These are phyloP conservation scores for Musa schizocarpa DNA, from an alignment of 176 grass and related monocot species.

Conservation along the genomic window DNA sequence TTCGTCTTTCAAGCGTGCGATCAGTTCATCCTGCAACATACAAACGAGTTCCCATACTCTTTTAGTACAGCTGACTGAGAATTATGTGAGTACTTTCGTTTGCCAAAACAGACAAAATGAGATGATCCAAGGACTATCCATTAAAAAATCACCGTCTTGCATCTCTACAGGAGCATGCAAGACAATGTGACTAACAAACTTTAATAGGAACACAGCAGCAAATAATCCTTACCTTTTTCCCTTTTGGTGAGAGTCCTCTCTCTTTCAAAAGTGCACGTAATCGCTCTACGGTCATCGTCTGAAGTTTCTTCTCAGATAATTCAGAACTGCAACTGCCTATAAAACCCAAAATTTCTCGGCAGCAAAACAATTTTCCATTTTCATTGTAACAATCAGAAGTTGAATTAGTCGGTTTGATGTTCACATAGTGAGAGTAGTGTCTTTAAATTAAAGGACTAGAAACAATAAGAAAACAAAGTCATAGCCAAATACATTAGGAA, in stretches of 20 bases:
- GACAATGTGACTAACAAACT: not conserved
- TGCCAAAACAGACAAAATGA: not conserved
- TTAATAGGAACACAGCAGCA: not conserved
- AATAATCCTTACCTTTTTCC: constrained; percentile 57
- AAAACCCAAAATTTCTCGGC: constrained; percentile 1
- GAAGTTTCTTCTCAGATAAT: constrained; percentile 56
- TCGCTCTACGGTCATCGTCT: constrained; percentile 70
- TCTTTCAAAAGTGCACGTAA: constrained; percentile 68
- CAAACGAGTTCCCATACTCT: not conserved
- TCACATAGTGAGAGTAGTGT: no score
- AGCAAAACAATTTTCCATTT: not conserved
- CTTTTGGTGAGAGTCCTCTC: constrained; percentile 60
- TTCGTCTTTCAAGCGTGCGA: constrained; percentile 32
- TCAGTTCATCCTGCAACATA: constrained; percentile 45
- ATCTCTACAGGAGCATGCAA: not conserved
- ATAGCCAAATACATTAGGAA: no score
- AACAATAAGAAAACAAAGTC: no score
- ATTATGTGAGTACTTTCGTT: not conserved
- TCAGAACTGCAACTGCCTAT: constrained; percentile 36
- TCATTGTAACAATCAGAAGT: not conserved
- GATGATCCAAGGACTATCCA: not conserved
- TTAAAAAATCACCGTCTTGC: no score
- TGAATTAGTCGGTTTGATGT: no score
- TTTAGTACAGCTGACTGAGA: not conserved
- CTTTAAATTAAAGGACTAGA: no score